Percentiles rank a stretch among this genome's conserved stretches.
phyloP scores from a whole-genome alignment of 805 yeast species.

The Wickerhamiella spandovensis region DNA sequence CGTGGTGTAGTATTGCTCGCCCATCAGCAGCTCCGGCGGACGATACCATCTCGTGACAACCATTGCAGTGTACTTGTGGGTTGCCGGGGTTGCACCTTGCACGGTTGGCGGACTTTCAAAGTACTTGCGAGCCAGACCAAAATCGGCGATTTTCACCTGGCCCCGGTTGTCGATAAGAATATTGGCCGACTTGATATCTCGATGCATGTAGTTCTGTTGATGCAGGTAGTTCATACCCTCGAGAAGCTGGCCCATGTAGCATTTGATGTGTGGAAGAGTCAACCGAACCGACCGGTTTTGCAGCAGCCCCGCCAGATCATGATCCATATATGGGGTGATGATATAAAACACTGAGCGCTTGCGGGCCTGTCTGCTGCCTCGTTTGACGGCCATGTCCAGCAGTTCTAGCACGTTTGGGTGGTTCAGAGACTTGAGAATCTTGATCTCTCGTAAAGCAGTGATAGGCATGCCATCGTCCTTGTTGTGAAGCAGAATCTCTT shows the following conservation, averaged over 20 bases:
- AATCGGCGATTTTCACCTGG: constrained; percentile 79
- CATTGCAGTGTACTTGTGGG: constrained; percentile 38
- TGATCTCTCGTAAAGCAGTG: constrained; percentile 87
- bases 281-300: constrained; percentile 62
- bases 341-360: constrained; percentile 47
- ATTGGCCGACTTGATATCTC: constrained; percentile 96
- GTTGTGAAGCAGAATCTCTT: constrained; percentile 66
- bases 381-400: constrained; percentile 54
- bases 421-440: constrained; percentile 55
- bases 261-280: constrained; percentile 58
- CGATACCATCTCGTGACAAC: constrained; percentile 98
- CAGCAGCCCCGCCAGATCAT: constrained; percentile 79
- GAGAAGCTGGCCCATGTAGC: constrained; percentile 65
- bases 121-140: constrained; percentile 77
- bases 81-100: constrained; percentile 32
- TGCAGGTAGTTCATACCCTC: constrained; percentile 77
- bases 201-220: constrained; percentile 44
- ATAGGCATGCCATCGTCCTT: constrained; percentile 76
- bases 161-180: constrained; percentile 69
- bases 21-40: constrained; percentile 84
- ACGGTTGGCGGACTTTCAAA: constrained; percentile 46
- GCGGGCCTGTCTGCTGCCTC: constrained; percentile 18
- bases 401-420: constrained; percentile 66
- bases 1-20: constrained; percentile 76
- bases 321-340: constrained; percentile 85